Conservation (phyloP, 768 basidiomycete species). For the Dioszegia aurantiaca region DNA sequence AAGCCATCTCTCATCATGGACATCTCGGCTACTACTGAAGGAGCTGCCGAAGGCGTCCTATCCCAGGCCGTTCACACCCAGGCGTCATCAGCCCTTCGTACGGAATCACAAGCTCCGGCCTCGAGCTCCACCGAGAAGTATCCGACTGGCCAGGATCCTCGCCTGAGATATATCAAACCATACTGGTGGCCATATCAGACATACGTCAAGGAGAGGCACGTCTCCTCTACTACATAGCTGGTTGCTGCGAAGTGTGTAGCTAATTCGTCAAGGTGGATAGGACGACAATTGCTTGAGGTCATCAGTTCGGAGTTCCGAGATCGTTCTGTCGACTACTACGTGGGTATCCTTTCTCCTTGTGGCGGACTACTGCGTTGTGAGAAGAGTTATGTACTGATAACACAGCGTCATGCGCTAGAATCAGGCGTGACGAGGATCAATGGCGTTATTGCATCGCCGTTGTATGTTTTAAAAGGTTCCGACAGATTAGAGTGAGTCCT, state of each 20-base stretch:
- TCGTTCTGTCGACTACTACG: constrained; percentile 92
- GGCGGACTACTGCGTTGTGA: not conserved
- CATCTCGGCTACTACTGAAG: too few species aligned
- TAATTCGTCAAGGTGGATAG: constrained; percentile 62
- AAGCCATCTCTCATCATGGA: too few species aligned
- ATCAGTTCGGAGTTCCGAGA: constrained; percentile 93
- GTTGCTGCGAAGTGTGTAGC: not conserved
- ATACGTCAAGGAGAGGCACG: constrained; percentile 74
- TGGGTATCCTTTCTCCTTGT: constrained; percentile 56
- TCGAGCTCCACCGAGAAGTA: too few species aligned
- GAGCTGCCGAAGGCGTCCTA: too few species aligned
- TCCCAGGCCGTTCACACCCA: too few species aligned
- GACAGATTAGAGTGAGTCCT: constrained; percentile 79
- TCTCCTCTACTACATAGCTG: not conserved
- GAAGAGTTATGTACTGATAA: not conserved
- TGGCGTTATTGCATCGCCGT: constrained; percentile 75
- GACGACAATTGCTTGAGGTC: constrained; percentile 81
- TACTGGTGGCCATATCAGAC: constrained; percentile 92
- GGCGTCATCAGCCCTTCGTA: too few species aligned
- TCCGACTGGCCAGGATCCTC: constrained; percentile 52
- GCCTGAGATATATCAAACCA: constrained; percentile 74
- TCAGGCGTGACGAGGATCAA: constrained; percentile 95
- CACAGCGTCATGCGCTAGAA: constrained; percentile 68
- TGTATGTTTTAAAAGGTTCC: constrained; percentile 75
- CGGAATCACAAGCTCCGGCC: too few species aligned